Evolutionary conservation across 129 eudicot genomes (phyloP).

Genomic region (Pseudognaphalium luteoalbum): DNA sequence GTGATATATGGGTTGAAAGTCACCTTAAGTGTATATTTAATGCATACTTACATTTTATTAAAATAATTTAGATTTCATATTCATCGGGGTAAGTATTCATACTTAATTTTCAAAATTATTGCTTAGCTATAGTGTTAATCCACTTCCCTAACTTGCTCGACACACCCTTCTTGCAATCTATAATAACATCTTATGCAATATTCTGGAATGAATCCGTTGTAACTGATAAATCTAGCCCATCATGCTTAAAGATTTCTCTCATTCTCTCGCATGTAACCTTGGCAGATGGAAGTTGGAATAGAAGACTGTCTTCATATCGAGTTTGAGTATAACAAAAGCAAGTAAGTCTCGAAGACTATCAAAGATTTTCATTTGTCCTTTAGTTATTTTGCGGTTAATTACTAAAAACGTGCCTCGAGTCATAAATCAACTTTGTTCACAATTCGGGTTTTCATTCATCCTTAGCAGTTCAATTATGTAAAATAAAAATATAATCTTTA

Average conservation of each 20-base stretch:
- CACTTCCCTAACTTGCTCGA: not conserved
- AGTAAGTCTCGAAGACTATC: slow-evolving; percentile 50
- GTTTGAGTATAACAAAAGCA: slow-evolving; percentile 90
- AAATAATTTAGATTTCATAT: not conserved
- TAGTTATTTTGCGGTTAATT: not conserved
- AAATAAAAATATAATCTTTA: too few species aligned
- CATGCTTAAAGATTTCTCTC: slow-evolving; percentile 1
- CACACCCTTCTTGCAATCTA: not conserved
- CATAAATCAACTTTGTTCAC: not conserved
- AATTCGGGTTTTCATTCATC: not conserved
- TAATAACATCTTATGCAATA: not conserved
- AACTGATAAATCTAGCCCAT: not conserved
- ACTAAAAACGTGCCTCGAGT: not conserved
- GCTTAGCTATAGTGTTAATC: too few species aligned
- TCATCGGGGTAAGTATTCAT: not conserved
- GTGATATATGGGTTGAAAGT: not conserved
- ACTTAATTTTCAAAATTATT: not conserved
- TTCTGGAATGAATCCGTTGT: not conserved
- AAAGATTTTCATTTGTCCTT: not conserved
- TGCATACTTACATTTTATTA: not conserved
- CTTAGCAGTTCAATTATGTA: not conserved
- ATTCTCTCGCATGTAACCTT: slow-evolving; percentile 12
- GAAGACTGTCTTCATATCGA: slow-evolving; percentile 88
- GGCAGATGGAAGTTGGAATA: slow-evolving; percentile 98
- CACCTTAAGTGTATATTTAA: not conserved